Conservation (phyloP, 257 asterid genomes). For the Fraxinus americana region DNA sequence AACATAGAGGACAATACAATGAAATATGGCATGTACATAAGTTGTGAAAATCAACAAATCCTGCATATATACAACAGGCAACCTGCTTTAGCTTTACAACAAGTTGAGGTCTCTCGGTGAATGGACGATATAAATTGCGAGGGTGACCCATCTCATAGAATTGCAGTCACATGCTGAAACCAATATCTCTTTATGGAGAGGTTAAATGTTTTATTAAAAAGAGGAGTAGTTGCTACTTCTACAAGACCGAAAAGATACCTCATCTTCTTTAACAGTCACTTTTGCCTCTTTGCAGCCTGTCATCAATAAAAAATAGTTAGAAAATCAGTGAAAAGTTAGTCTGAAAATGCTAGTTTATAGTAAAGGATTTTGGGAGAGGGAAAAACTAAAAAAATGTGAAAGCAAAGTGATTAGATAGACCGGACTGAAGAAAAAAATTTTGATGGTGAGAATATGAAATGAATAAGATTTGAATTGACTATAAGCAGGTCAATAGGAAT, state of each 20-base stretch:
- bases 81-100: too few relatives aligned
- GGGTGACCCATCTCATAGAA: too few relatives aligned
- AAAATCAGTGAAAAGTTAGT: background rate
- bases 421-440: background rate
- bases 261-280: slow-evolving; percentile 22
- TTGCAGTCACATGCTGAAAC: too few relatives aligned
- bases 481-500: background rate
- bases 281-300: slow-evolving; percentile 39
- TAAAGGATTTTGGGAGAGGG: background rate
- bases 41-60: too few relatives aligned
- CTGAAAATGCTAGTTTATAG: background rate
- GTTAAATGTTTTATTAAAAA: background rate
- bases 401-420: background rate
- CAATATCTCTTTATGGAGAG: background rate
- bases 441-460: background rate
- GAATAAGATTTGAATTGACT: background rate
- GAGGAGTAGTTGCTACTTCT: background rate
- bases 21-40: too few relatives aligned
- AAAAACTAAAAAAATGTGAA: background rate
- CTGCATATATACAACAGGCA: too few relatives aligned
- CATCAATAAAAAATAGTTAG: background rate
- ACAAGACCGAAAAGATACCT: background rate
- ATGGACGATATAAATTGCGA: too few relatives aligned
- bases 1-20: too few relatives aligned
- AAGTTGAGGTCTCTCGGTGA: too few relatives aligned